Conservation (phyloP, 345 rosid genomes). For the Hevea brasiliensis region DNA sequence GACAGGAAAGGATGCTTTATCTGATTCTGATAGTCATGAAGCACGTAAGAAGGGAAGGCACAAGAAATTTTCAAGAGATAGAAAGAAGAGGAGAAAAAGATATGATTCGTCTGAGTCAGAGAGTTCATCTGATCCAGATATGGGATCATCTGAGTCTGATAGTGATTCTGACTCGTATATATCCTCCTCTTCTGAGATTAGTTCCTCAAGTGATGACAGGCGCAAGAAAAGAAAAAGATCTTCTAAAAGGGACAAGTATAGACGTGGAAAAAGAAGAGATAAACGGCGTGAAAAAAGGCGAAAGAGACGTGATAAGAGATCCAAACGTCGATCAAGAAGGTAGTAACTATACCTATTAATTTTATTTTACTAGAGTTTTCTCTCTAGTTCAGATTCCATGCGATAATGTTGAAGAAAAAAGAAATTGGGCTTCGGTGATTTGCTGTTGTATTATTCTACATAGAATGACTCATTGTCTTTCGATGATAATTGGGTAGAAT, state of each 20-base stretch:
- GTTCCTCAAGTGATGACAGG: conserved; percentile 88
- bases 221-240: conserved; percentile 75
- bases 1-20: conserved; percentile 44
- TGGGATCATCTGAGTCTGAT: conserved; percentile 74
- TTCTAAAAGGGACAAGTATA: conserved; percentile 69
- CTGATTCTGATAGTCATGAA: conserved; percentile 45
- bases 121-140: conserved; percentile 77
- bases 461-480: too few relatives aligned
- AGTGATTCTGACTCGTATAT: conserved; percentile 68
- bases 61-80: conserved; percentile 71
- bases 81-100: conserved; percentile 72
- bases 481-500: too few relatives aligned
- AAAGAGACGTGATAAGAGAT: conserved; percentile 61
- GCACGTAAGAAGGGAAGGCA: conserved; percentile 53
- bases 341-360: conserved; percentile 15
- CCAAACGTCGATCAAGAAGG: conserved; percentile 85
- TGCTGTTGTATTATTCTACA: too few relatives aligned
- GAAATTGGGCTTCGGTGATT: too few relatives aligned
- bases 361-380: neutral
- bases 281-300: conserved; percentile 74
- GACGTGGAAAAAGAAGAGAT: conserved; percentile 69
- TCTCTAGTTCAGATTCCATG: too few relatives aligned
- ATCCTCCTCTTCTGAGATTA: conserved; percentile 69
- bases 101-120: conserved; percentile 73
- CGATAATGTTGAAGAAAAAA: neutral